These are phyloP conservation scores for Tausonia pullulans DNA, from an alignment of 1,284 basidiomycete species.

Conservation along the genomic window DNA sequence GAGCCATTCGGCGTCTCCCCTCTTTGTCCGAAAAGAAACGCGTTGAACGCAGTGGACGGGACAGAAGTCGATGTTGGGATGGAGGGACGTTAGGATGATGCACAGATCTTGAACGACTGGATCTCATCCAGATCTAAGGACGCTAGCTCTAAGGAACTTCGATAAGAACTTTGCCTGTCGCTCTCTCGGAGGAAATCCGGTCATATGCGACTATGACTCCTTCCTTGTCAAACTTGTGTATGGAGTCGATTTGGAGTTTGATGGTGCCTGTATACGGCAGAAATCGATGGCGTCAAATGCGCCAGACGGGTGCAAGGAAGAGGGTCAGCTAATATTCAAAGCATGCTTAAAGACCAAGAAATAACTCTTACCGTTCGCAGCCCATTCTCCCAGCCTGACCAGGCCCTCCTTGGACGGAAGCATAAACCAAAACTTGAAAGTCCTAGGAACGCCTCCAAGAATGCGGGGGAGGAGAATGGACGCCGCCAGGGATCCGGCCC, in stretches of 20 bases:
- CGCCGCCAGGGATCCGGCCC: not conserved
- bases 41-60: too few relatives aligned
- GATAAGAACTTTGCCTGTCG: slow-evolving; percentile 20
- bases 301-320: too few relatives aligned
- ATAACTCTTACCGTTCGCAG: slow-evolving; percentile 15
- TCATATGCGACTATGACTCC: slow-evolving; percentile 19
- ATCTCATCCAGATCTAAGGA: not conserved
- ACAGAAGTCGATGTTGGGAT: too few relatives aligned
- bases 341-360: not conserved
- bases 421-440: slow-evolving; percentile 17
- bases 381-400: not conserved
- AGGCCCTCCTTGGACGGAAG: slow-evolving; percentile 3
- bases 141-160: slow-evolving; percentile 2
- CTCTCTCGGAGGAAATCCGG: slow-evolving; percentile 16
- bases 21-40: too few relatives aligned
- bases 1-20: too few relatives aligned
- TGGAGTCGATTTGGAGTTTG: slow-evolving; percentile 10
- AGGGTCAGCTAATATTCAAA: too few relatives aligned
- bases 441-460: slow-evolving; percentile 16
- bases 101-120: too few relatives aligned
- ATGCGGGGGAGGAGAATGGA: slow-evolving; percentile 8
- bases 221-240: slow-evolving; percentile 12
- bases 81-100: too few relatives aligned
- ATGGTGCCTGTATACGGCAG: slow-evolving; percentile 9
- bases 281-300: too few relatives aligned